Evolutionary conservation across 2,329 filamentous ascomycete genomes (phyloP), one percentile per base, ranked within the genome.

Genomic region (Epichloe coenophiala): DNA sequence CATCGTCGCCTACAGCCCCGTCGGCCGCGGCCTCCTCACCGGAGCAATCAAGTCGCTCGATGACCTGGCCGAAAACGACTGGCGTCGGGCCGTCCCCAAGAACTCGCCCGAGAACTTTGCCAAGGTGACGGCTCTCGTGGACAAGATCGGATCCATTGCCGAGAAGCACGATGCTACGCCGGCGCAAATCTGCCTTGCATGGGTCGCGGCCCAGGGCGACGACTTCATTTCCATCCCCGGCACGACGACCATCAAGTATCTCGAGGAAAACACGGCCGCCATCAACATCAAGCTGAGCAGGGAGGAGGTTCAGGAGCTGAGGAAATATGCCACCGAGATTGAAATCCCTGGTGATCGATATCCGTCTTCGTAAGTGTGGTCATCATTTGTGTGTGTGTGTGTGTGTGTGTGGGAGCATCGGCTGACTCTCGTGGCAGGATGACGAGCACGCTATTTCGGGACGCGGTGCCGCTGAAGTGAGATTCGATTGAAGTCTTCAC

Each of bases 201-300:
- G 81, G 80, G 57, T 85, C 51, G 57, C 81, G 55, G 73, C 73
- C 4, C 79, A 84, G 57, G 77, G 77, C 0, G 69, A 75, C 2
- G 76, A 81, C 56, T 68, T 84, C 47, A 74, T 80, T 57, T 77
- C 82, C 0, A 84, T 76, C 47, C 74, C 71, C 0, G 74, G 73
- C 2, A 77, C 73, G 0, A 74, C 70, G 60, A 71, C 61, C 49
- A 61, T 71, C 38, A 66, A 67, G 56, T 73, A 71, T 51, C 58
- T 77, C 31, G 68, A 75, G 51, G 67, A 75, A 50, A 77, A 77
- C 38, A 50, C 66, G 4, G 64, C 57, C 3, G 65, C 67, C 1
- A 38, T 64, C 3, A 45, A 61, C 3, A 58, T 72, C 6, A 50
- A 50, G 44, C 46, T 72, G 45, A 63, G 57, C 0, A 49, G 58